Percentiles rank a stretch among this genome's conserved stretches.
Evolutionary conservation across 371 early-diverging fungal species (phyloP).

Genomic region (Vairimorpha ceranae): DNA sequence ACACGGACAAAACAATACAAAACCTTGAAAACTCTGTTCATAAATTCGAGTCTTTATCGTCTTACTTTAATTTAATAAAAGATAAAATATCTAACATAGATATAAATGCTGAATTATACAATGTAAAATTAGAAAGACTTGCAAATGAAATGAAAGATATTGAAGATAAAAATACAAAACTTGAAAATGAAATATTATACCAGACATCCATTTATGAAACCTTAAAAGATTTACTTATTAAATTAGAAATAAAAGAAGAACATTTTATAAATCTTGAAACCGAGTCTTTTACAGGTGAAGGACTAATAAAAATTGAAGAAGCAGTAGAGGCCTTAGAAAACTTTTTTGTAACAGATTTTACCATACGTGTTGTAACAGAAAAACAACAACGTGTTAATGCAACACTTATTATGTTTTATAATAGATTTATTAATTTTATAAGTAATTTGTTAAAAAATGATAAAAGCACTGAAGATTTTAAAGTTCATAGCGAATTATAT

Average conservation of each 20-base stretch:
- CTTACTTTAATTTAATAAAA: conserved; percentile 21
- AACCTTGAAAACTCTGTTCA: conserved; percentile 18
- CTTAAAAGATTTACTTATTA: conserved; percentile 29
- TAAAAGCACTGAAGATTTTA: conserved; percentile 28
- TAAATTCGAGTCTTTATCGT: conserved; percentile 8
- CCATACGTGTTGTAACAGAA: conserved; percentile 47
- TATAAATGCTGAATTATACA: conserved; percentile 25
- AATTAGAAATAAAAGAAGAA: conserved; percentile 40
- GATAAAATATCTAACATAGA: conserved; percentile 17
- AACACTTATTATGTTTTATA: conserved; percentile 31
- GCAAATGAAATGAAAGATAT: conserved; percentile 45
- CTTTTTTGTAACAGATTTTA: conserved; percentile 23
- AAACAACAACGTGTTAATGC: conserved; percentile 25
- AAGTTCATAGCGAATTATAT: conserved; percentile 46
- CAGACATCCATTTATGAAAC: conserved; percentile 36
- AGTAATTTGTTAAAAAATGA: conserved; percentile 16
- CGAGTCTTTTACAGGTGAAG: conserved; percentile 38
- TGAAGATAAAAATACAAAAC: conserved; percentile 43
- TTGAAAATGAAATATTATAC: conserved; percentile 37
- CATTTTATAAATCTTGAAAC: conserved; percentile 41
- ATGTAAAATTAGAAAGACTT: conserved; percentile 41
- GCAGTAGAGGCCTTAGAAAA: conserved; percentile 20
- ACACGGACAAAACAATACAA: conserved; percentile 18
- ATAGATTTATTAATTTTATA: conserved; percentile 43
- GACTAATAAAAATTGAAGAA: conserved; percentile 42